These are phyloP conservation scores for Salix viminalis DNA, from an alignment of 345 rosid species.

Conservation along the genomic window DNA sequence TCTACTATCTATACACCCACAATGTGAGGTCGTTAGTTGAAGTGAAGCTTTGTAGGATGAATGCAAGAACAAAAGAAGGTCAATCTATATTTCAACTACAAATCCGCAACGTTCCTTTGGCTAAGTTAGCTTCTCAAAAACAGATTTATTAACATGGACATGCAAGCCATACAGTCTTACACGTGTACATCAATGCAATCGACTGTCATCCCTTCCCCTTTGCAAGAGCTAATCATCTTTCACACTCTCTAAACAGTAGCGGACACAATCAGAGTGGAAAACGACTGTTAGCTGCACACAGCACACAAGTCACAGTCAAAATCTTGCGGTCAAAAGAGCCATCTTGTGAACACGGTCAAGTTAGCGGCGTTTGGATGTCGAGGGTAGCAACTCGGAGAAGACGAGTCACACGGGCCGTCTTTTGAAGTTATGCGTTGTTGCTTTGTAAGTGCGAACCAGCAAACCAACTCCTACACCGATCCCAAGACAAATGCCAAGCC, in stretches of 20 bases:
- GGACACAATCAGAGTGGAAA: neutral
- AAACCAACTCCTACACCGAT: constrained; percentile 89
- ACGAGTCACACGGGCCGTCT: constrained; percentile 42
- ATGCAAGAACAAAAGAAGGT: no score
- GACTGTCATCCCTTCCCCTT: constrained; percentile 1
- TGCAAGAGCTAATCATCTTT: constrained; percentile 7
- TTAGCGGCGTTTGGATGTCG: constrained; percentile 27
- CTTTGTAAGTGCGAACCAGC: constrained; percentile 69
- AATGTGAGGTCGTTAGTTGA: no score
- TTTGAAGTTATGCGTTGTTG: constrained; percentile 71
- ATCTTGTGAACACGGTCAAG: constrained; percentile 12
- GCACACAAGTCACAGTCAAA: constrained; percentile 31
- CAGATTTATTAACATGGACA: constrained; percentile 33
- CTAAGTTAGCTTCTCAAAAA: neutral
- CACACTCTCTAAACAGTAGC: neutral
- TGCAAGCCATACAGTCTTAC: constrained; percentile 18
- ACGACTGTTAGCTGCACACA: constrained; percentile 22
- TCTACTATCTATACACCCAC: no score
- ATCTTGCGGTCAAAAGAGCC: constrained; percentile 31
- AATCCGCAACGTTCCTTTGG: neutral
- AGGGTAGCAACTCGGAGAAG: constrained; percentile 4
- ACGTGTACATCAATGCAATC: constrained; percentile 7
- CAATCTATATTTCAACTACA: no score
- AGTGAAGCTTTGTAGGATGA: no score
- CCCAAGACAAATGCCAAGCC: constrained; percentile 89